A percentile compares a stretch with the other conserved stretches of the same genome.
phyloP scores from a whole-genome alignment of 2,329 filamentous ascomycete genomes.

The Sporothrix inflata region DNA sequence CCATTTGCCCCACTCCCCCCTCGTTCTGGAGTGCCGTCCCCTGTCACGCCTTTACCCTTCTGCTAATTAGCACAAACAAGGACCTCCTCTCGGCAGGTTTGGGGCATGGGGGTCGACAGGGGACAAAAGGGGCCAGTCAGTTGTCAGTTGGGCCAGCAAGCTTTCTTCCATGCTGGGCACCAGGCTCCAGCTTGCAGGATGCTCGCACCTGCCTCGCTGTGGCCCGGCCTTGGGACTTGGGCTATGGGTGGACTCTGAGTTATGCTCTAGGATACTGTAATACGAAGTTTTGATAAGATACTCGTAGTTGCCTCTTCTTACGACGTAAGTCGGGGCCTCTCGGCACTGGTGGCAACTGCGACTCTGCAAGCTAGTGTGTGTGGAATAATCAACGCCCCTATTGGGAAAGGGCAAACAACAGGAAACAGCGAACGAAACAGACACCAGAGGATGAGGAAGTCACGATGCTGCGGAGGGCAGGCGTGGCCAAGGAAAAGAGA shows the following conservation, averaged over 20 bases:
- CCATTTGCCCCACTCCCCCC: constrained; percentile 22
- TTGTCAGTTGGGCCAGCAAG: background rate
- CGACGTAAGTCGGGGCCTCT: background rate
- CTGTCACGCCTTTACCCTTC: constrained; percentile 17
- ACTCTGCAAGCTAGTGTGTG: background rate
- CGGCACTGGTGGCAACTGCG: constrained; percentile 13
- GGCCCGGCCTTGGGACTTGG: background rate
- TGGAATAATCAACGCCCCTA: background rate
- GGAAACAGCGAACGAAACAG: background rate
- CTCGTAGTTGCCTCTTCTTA: background rate
- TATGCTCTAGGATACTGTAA: background rate
- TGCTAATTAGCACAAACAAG: constrained; percentile 27
- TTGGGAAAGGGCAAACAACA: background rate
- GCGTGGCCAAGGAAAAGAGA: background rate
- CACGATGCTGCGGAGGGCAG: background rate
- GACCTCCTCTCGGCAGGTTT: constrained; percentile 9
- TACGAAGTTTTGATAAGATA: background rate
- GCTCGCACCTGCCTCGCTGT: background rate
- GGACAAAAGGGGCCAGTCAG: constrained; percentile 19
- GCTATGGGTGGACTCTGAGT: background rate
- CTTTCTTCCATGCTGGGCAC: background rate
- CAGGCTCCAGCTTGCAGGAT: background rate
- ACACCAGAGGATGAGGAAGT: background rate
- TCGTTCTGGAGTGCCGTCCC: constrained; percentile 26
- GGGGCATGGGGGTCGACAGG: constrained; percentile 19